These are phyloP conservation scores for Lanzia echinophila DNA, from an alignment of 2,329 filamentous ascomycete genomes.

Conservation along the genomic window DNA sequence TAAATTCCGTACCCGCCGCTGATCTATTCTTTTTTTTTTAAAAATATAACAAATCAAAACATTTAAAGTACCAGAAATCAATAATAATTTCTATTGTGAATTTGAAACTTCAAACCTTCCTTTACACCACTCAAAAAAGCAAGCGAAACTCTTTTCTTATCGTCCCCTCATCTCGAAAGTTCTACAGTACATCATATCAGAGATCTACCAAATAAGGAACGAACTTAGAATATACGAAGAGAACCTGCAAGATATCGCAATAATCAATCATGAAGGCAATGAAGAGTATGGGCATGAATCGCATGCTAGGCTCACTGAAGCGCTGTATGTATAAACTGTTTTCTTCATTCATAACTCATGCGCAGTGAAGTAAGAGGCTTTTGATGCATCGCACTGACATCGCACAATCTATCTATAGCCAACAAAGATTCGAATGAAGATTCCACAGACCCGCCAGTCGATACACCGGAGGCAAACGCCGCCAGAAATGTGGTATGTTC, in stretches of 20 bases:
- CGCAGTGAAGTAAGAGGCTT: neutral
- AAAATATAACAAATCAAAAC: too few relatives aligned
- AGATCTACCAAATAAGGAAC: neutral
- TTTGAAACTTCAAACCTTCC: neutral
- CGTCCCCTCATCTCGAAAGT: too few relatives aligned
- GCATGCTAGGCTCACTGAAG: constrained; percentile 29
- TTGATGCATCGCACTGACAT: neutral
- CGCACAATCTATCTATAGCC: constrained; percentile 4
- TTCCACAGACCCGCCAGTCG: constrained; percentile 32
- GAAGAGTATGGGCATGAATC: constrained; percentile 30
- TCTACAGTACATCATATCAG: too few relatives aligned
- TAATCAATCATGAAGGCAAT: constrained; percentile 31
- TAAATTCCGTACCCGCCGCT: too few relatives aligned
- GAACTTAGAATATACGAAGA: neutral
- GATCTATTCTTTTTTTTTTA: too few relatives aligned
- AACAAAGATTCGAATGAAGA: constrained; percentile 15
- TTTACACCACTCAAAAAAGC: neutral
- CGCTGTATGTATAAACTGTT: constrained; percentile 21
- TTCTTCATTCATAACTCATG: constrained; percentile 1
- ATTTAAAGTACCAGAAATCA: neutral
- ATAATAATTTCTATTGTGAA: neutral
- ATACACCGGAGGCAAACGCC: constrained; percentile 62
- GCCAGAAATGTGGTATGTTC: constrained; percentile 57
- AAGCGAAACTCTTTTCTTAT: too few relatives aligned
- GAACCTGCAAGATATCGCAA: neutral